Conservation (phyloP, 768 basidiomycete genomes). For the Cystofilobasidium macerans region DNA sequence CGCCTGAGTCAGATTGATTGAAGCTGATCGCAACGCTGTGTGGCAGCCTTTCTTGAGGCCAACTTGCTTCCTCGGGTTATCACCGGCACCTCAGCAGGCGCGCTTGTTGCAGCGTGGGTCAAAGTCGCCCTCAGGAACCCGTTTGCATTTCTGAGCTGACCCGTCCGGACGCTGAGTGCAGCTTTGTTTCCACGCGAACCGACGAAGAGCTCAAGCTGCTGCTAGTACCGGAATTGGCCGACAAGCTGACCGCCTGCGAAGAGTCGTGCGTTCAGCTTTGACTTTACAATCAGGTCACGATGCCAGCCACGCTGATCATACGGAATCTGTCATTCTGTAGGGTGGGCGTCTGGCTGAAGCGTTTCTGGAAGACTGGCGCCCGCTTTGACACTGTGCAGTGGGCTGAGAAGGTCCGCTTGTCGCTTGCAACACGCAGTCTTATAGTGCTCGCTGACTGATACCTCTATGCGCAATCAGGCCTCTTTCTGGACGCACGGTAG, state of each 20-base stretch:
- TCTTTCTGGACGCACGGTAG: slow-evolving; percentile 86
- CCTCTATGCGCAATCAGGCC: slow-evolving; percentile 40
- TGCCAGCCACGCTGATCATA: no score
- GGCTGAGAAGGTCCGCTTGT: slow-evolving; percentile 64
- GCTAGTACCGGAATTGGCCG: slow-evolving; percentile 70
- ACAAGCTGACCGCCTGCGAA: slow-evolving; percentile 42
- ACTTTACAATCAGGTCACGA: no score
- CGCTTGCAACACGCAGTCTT: neutral
- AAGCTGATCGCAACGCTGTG: slow-evolving; percentile 37
- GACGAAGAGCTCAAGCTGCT: slow-evolving; percentile 70
- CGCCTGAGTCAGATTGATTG: neutral
- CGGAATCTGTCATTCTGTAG: slow-evolving; percentile 23
- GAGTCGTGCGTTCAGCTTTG: slow-evolving; percentile 39
- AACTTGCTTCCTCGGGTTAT: slow-evolving; percentile 79
- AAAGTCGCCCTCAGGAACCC: neutral
- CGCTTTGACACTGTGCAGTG: slow-evolving; percentile 80
- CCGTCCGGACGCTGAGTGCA: neutral
- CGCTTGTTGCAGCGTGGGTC: slow-evolving; percentile 49
- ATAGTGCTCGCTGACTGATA: no score
- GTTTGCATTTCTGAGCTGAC: no score
- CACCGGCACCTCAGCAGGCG: slow-evolving; percentile 72
- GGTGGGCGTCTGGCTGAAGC: slow-evolving; percentile 36
- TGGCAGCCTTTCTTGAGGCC: slow-evolving; percentile 83
- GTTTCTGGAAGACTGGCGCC: slow-evolving; percentile 81
- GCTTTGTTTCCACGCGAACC: slow-evolving; percentile 72